Conservation (phyloP, 768 basidiomycete species). For the Strobilomyces confusus region DNA sequence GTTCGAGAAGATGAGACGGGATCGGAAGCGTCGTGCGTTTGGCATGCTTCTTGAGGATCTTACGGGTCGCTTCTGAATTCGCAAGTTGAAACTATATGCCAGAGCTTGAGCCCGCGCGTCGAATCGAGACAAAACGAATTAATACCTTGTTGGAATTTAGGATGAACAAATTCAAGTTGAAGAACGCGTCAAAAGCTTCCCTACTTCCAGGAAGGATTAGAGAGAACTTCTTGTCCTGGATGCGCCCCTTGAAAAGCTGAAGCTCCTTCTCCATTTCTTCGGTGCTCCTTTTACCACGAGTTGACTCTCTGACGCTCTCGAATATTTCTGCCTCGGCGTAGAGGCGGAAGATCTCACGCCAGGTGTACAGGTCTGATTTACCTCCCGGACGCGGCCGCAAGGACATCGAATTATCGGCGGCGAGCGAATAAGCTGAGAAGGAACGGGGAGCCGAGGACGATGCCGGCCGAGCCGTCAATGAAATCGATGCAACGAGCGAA, state of each 20-base stretch:
- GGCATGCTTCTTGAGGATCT: constrained; percentile 92
- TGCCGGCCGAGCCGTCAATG: constrained; percentile 30
- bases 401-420: constrained; percentile 21
- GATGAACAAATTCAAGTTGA: constrained; percentile 73
- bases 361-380: constrained; percentile 68
- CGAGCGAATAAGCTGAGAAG: constrained; percentile 34
- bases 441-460: constrained; percentile 26
- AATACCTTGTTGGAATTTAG: constrained; percentile 77
- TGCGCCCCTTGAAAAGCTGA: constrained; percentile 55
- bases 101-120: neutral
- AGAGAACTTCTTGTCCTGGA: constrained; percentile 46
- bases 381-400: constrained; percentile 37
- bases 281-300: constrained; percentile 61
- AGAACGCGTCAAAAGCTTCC: constrained; percentile 62
- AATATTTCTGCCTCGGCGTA: constrained; percentile 87
- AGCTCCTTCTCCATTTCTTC: constrained; percentile 70
- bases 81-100: constrained; percentile 65
- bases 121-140: neutral
- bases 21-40: constrained; percentile 83
- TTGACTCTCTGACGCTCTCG: constrained; percentile 61
- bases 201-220: constrained; percentile 56
- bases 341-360: constrained; percentile 86
- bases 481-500: constrained; percentile 42
- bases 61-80: constrained; percentile 85
- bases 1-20: constrained; percentile 32